Evolutionary conservation across 1,284 basidiomycete species (phyloP).

Genomic region (Moesziomyces globuligerus): DNA sequence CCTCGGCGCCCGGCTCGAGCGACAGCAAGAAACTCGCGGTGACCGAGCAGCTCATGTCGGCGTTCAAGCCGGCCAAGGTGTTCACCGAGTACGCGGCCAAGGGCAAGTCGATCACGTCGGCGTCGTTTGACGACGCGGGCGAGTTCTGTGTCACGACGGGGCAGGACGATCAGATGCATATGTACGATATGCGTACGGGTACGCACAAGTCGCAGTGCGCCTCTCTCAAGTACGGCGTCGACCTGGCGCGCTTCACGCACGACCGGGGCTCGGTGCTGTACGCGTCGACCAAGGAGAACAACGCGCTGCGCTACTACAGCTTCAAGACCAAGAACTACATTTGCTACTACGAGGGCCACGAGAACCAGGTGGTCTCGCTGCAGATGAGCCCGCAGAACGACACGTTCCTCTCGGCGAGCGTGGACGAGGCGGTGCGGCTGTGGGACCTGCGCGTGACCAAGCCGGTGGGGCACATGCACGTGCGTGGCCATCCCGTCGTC

Average conservation of each 20-base stretch:
- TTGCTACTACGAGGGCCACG: conserved; percentile 95
- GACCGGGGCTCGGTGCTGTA: conserved; percentile 84
- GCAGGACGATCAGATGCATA: conserved; percentile 91
- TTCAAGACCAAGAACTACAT: conserved; percentile 95
- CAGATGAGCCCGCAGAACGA: conserved; percentile 93
- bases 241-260: conserved; percentile 93
- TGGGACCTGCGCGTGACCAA: conserved; percentile 89
- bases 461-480: conserved; percentile 73
- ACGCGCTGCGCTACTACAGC: conserved; percentile 92
- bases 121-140: conserved; percentile 90
- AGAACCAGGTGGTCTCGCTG: conserved; percentile 81
- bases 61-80: conserved; percentile 85
- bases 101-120: conserved; percentile 75
- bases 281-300: conserved; percentile 91
- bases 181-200: conserved; percentile 88
- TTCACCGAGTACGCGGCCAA: conserved; percentile 71
- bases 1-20: conserved; percentile 10
- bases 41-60: conserved; percentile 36
- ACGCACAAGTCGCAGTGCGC: conserved; percentile 82
- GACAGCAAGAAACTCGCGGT: conserved; percentile 38
- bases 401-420: conserved; percentile 91
- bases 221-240: conserved; percentile 96
- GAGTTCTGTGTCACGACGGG: conserved; percentile 84
- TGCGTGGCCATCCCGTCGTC: conserved; percentile 78
- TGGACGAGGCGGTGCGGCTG: conserved; percentile 92